Percentiles rank a stretch among this genome's conserved stretches.
Evolutionary conservation across 2,329 filamentous ascomycete species (phyloP).

Genomic region (Exophiala sp.): DNA sequence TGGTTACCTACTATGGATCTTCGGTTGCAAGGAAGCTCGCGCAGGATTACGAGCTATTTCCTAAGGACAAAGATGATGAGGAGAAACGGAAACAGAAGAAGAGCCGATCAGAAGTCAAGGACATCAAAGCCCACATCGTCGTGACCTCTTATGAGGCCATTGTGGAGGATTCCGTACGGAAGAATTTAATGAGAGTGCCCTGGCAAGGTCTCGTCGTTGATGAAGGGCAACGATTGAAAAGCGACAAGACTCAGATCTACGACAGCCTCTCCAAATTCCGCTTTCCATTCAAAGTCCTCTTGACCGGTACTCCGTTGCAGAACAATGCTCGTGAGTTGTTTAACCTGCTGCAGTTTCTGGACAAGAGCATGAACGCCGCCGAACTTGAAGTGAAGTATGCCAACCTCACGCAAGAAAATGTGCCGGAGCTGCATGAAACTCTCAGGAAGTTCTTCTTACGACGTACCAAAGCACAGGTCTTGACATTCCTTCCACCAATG

Average conservation of each 20-base stretch:
- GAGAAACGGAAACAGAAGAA: constrained; percentile 33
- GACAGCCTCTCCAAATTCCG: constrained; percentile 67
- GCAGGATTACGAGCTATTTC: constrained; percentile 81
- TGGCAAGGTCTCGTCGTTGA: constrained; percentile 92
- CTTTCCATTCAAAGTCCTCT: constrained; percentile 76
- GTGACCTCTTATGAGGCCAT: constrained; percentile 94
- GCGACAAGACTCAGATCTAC: constrained; percentile 82
- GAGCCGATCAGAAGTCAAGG: constrained; percentile 37
- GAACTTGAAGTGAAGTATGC: constrained; percentile 71
- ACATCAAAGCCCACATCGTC: constrained; percentile 83
- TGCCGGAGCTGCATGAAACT: constrained; percentile 74
- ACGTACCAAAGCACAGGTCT: constrained; percentile 83
- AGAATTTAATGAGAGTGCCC: constrained; percentile 65
- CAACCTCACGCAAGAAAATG: constrained; percentile 77
- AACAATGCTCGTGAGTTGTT: constrained; percentile 92
- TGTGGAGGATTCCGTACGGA: constrained; percentile 64
- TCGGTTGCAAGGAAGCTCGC: constrained; percentile 70
- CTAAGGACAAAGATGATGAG: constrained; percentile 41
- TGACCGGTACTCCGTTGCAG: constrained; percentile 79
- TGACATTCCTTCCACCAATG: constrained; percentile 90
- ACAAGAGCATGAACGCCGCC: constrained; percentile 66
- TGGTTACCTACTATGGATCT: constrained; percentile 89
- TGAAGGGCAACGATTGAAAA: constrained; percentile 93
- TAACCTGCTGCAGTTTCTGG: constrained; percentile 93
- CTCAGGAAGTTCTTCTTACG: constrained; percentile 71